These are phyloP conservation scores for Arachnomyces sp. DNA, from an alignment of 2,329 filamentous ascomycete species.

Conservation along the genomic window DNA sequence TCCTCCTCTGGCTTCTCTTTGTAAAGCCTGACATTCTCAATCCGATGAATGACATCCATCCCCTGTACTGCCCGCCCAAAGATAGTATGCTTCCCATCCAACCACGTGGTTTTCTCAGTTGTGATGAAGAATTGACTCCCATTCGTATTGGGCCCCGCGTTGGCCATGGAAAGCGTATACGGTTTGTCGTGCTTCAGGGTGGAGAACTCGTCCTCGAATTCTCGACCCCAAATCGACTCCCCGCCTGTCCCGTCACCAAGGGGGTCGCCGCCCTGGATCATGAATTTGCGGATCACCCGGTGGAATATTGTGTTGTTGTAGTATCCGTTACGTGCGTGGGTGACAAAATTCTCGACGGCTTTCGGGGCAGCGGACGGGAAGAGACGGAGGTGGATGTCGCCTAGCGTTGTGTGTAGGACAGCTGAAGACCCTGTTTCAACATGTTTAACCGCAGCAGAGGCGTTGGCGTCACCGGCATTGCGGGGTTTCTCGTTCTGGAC, in stretches of 20 bases:
- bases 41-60: slow-evolving; percentile 88
- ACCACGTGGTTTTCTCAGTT: slow-evolving; percentile 92
- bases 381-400: slow-evolving; percentile 86
- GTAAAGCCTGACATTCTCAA: slow-evolving; percentile 80
- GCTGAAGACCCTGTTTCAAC: slow-evolving; percentile 69
- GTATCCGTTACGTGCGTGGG: slow-evolving; percentile 79
- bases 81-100: slow-evolving; percentile 93
- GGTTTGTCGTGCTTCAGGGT: slow-evolving; percentile 88
- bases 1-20: slow-evolving; percentile 95
- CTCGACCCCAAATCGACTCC: slow-evolving; percentile 84
- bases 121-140: slow-evolving; percentile 98
- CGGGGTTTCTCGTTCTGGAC: slow-evolving; percentile 91
- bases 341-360: slow-evolving; percentile 94
- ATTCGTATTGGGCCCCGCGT: slow-evolving; percentile 90
- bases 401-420: slow-evolving; percentile 82
- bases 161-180: slow-evolving; percentile 96
- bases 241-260: slow-evolving; percentile 83
- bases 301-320: slow-evolving; percentile 99
- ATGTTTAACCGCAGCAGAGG: slow-evolving; percentile 47
- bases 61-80: slow-evolving; percentile 87
- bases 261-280: slow-evolving; percentile 84
- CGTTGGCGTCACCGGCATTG: slow-evolving; percentile 46
- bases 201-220: slow-evolving; percentile 91
- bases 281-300: slow-evolving; percentile 93
- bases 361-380: slow-evolving; percentile 91